Evolutionary conservation across 768 basidiomycete species (phyloP), one percentile per base, ranked within the genome.

Genomic region (Tylopilus plumbeoviolaceoides): DNA sequence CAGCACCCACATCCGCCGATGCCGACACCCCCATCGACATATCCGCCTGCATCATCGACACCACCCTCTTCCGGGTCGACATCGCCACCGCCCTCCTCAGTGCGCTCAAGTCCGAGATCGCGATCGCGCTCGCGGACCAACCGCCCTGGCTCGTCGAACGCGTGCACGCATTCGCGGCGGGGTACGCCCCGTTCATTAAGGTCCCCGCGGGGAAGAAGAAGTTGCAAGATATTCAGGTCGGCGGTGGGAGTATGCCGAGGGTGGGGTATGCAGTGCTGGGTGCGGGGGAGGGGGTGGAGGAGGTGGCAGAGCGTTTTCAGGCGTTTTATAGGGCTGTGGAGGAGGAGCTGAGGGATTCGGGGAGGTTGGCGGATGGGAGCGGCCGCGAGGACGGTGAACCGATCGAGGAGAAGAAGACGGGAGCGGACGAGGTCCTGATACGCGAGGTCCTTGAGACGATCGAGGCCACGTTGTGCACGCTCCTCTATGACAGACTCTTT

Each of bases 401-500:
- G 33, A 44, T 53, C 43, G 65, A 2, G 21, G 47, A 36, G 27
- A 20, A 65, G 45, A 68, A 68, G 28, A 67, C 21, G 21, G 69
- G 69, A 38, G 53, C 44, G 5, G 55, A 73, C 30, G 81, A 81
- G 42, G 70, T 69, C 2, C 75, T 70, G 54, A 77, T 87, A 45
- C 76, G 77, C 23, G 78, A 80, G 30, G 73, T 87, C 20, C 75
- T 94, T 57, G 91, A 92, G 39, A 71, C 72, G 7, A 81, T 95
- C 7, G 95, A 98, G 67, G 74, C 78, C 7, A 72, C 83, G 2
- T 64, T 97, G 12, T 88, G 85, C 47, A 74, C 75, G 4, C 59
- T 88, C 11, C 87, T 95, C 59, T 98, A 97, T 66, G 95, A 98
- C 67, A 75, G 92, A 51, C 61, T 97, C 4, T 97, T 93, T 70